phyloP scores from a whole-genome alignment of 176 grass and related monocot species.

The Paspalum vaginatum region DNA sequence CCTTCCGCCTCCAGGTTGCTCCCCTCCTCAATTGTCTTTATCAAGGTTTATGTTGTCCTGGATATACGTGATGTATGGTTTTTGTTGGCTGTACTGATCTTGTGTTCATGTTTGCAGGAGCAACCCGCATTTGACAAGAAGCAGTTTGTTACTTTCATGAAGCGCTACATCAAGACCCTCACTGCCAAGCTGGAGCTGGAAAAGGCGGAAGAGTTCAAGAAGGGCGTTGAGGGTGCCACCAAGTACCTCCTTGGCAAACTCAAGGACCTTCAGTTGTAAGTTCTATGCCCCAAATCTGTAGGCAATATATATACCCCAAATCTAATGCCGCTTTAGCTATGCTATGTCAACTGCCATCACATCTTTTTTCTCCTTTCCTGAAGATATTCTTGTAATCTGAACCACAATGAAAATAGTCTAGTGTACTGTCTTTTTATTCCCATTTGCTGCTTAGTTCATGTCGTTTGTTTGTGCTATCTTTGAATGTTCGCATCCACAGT shows the following conservation, averaged over 20 bases:
- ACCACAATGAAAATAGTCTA: not conserved
- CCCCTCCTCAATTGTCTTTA: not conserved
- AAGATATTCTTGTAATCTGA: not conserved
- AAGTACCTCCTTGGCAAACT: constrained; percentile 83
- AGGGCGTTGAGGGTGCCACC: constrained; percentile 69
- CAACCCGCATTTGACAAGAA: constrained; percentile 92
- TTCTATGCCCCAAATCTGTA: not conserved
- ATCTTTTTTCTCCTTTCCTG: too few relatives aligned
- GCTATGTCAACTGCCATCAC: too few relatives aligned
- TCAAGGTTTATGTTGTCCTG: not conserved
- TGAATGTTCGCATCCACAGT: too few relatives aligned
- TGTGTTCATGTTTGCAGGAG: constrained; percentile 48
- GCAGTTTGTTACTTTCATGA: constrained; percentile 71
- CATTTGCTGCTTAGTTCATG: too few relatives aligned
- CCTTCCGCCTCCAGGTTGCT: constrained; percentile 87
- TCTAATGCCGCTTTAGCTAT: not conserved
- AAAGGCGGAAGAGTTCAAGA: constrained; percentile 62
- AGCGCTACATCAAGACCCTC: constrained; percentile 83
- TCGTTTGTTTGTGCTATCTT: too few relatives aligned
- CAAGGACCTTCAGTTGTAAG: constrained; percentile 97
- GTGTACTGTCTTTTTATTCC: not conserved
- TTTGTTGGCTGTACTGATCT: not conserved
- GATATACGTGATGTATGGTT: not conserved
- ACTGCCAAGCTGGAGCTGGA: constrained; percentile 50
- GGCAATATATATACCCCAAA: too few relatives aligned